Evolutionary conservation across 2,329 filamentous ascomycete genomes (phyloP), one percentile per base, ranked within the genome.

Genomic region (Aspergillus pseudoviridinutans): DNA sequence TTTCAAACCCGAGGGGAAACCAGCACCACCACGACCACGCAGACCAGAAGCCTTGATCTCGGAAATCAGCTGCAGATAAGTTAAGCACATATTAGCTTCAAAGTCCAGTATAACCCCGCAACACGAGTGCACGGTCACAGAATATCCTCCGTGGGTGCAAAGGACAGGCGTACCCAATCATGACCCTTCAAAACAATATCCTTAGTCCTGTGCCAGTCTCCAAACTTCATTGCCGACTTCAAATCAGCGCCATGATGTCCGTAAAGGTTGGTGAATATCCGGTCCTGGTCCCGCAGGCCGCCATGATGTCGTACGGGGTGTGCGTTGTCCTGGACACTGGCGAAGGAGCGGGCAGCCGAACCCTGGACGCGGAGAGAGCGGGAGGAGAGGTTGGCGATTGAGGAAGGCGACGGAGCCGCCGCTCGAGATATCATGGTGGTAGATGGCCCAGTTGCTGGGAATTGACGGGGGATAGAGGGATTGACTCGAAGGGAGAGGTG

Each of bases 201-300:
- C 84, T 99, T 99, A 56, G 94, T 99, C 84, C 95, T 96, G 82
- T 99, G 87, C 94, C 94, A 99, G 78, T 97, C 94, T 68, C 94
- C 94, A 84, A 96, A 96, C 80, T 96, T 96, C 87, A 91, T 92
- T 54, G 94, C 92, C 73, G 87, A 91, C 82, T 94, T 93, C 68
- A 99, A 80, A 76, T 97, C 92, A 62, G 92, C 84, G 53, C 91
- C 92, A 79, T 91, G 91, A 74, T 94, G 91, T 71, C 91, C 88
- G 80, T 99, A 99, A 58, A 99, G 84, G 80, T 99, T 99, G 81
- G 96, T 92, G 80, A 99, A 99, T 79, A 99, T 99, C 70, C 94
- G 88, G 80, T 99, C 94, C 81, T 97, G 92, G 76, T 99, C 94
- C 79, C 87, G 90, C 68, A 99, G 84, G 58, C 91, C 92, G 70